These are phyloP conservation scores for Aspergillus mulundensis DNA, from an alignment of 495 filamentous ascomycete genomes.

Conservation along the genomic window DNA sequence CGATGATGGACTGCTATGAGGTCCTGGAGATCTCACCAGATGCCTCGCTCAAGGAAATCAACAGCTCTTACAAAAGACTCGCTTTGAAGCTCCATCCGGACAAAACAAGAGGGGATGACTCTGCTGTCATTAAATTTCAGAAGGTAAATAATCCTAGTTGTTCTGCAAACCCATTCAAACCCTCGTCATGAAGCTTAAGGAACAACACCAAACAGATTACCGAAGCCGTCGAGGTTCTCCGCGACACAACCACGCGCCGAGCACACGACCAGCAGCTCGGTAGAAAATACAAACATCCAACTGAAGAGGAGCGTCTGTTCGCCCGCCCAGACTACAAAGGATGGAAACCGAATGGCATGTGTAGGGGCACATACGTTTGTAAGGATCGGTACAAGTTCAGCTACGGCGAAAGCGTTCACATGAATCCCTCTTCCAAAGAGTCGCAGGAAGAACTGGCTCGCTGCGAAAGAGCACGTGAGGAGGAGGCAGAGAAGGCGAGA, in stretches of 20 bases:
- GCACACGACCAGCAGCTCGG: constrained; percentile 23
- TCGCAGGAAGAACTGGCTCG: constrained; percentile 23
- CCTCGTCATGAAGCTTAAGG: neutral
- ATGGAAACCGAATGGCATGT: constrained; percentile 9
- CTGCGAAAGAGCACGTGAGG: constrained; percentile 5
- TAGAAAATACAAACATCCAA: neutral
- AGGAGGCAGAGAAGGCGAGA: neutral
- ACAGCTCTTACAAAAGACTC: constrained; percentile 40
- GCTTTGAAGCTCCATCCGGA: constrained; percentile 60
- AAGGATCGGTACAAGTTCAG: constrained; percentile 28
- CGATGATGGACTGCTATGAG: constrained; percentile 30
- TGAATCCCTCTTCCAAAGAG: constrained; percentile 25
- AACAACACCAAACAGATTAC: constrained; percentile 26
- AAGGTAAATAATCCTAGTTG: constrained; percentile 21
- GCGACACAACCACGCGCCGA: constrained; percentile 25
- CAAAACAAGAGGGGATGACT: constrained; percentile 47
- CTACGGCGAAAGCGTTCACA: constrained; percentile 31
- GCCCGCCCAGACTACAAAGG: neutral
- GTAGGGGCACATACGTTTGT: neutral
- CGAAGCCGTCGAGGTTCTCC: constrained; percentile 38
- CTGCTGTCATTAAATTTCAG: constrained; percentile 39
- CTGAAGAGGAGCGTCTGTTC: constrained; percentile 1
- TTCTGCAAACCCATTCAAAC: neutral
- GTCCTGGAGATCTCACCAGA: constrained; percentile 31
- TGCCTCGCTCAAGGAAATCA: constrained; percentile 39